Base-by-base conservation (phyloP, 1,284 basidiomycete species). In the Melampsora allii-populina region DNA sequence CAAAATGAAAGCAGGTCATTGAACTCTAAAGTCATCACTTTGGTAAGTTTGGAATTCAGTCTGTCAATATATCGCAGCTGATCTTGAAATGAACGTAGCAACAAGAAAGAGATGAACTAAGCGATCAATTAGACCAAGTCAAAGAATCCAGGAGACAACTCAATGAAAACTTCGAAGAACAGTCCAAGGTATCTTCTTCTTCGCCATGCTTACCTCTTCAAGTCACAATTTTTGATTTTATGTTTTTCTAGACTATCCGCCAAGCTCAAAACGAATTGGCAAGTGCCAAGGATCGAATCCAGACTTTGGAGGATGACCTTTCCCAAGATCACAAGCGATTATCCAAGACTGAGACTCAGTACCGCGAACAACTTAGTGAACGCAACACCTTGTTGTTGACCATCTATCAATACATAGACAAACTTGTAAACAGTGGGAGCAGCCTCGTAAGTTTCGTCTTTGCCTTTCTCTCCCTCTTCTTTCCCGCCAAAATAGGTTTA, bases 341-440 rank as follows among this genome's bases (percentile, higher is more conserved):
- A 75, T 81, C 90, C 75, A 83, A 84, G 50, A 87, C 88, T 2
- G 92, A 96, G 81, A 86, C 85, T 67, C 89, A 93, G 81, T 91
- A 90, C 78, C 86, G 92, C 42, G 90, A 94, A 81, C 93, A 96
- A 82, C 83, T 95, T 61, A 92, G 91, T 33, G 95, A 98, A 83
- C 85, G 93, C 75, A 95, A 94, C 81, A 94, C 92, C 27, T 84
- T 98, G 31, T 83, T 98, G 63, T 84, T 96, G 76, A 92, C 91
- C 17, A 91, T 97, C 39, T 96, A 94, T 82, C 92, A 95, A 82
- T 94, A 94, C 80, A 88, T 97, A 85, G 94, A 96, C 80, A 92
- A 91, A 84, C 92, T 97, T 78, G 84, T 96, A 7, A 73, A 65
- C 29, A 66, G 71, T 73, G 63, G 71, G 10, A 59, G 60, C 31